These are phyloP conservation scores for Nemania bipapillata DNA, from an alignment of 2,329 filamentous ascomycete species.

Conservation along the genomic window DNA sequence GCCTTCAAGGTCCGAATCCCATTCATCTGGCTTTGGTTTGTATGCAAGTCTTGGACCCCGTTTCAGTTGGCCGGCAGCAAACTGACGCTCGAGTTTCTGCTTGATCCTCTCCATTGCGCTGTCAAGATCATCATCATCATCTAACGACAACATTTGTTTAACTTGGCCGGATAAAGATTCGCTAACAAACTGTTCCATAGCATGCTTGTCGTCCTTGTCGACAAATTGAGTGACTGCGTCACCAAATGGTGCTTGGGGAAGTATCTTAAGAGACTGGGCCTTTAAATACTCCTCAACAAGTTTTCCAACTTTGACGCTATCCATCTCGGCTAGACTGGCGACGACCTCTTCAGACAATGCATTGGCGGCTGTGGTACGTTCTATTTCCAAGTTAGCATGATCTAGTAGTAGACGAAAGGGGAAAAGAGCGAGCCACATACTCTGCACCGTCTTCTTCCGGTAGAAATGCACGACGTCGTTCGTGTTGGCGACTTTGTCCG, in stretches of 20 bases:
- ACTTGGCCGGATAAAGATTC: constrained; percentile 77
- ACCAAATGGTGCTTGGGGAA: constrained; percentile 91
- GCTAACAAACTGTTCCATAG: constrained; percentile 82
- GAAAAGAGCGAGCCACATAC: constrained; percentile 50
- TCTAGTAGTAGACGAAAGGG: neutral
- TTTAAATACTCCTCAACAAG: constrained; percentile 90
- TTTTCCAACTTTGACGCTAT: constrained; percentile 86
- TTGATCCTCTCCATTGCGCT: constrained; percentile 79
- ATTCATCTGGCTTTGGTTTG: constrained; percentile 80
- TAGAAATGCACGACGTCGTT: constrained; percentile 95
- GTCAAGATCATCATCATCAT: constrained; percentile 75
- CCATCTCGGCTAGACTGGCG: constrained; percentile 70
- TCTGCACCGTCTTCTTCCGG: constrained; percentile 78
- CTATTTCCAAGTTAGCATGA: constrained; percentile 39
- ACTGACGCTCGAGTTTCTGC: constrained; percentile 75
- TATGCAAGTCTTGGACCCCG: constrained; percentile 64
- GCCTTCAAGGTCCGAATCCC: constrained; percentile 91
- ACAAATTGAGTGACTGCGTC: constrained; percentile 94
- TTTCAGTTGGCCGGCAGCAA: constrained; percentile 72
- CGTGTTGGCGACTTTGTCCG: constrained; percentile 88
- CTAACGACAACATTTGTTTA: constrained; percentile 73
- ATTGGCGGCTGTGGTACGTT: constrained; percentile 61
- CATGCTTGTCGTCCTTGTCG: constrained; percentile 92
- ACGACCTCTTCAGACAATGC: constrained; percentile 70
- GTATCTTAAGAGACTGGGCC: constrained; percentile 88